These are phyloP conservation scores for Trichocomaceae sp. DNA, from an alignment of 2,329 filamentous ascomycete genomes.

Conservation along the genomic window DNA sequence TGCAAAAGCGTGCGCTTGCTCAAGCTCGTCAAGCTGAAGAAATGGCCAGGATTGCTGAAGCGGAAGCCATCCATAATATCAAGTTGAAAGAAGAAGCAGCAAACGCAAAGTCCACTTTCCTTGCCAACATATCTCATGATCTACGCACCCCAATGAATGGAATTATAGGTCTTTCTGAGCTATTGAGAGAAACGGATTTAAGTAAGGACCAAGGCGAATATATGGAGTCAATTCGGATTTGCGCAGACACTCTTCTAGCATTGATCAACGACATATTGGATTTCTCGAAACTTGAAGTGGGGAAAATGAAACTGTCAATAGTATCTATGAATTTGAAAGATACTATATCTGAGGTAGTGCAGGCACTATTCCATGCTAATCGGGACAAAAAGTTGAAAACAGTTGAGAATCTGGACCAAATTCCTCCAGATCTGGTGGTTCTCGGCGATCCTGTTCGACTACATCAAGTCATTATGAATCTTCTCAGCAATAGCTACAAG, in stretches of 20 bases:
- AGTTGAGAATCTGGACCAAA: too few relatives aligned
- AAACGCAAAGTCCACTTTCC: slow-evolving; percentile 52
- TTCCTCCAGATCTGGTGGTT: slow-evolving; percentile 57
- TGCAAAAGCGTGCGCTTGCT: slow-evolving; percentile 56
- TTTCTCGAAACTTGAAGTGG: slow-evolving; percentile 80
- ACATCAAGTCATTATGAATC: slow-evolving; percentile 70
- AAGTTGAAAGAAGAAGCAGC: slow-evolving; percentile 61
- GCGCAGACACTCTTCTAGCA: slow-evolving; percentile 65
- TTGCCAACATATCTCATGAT: slow-evolving; percentile 38
- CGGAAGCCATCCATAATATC: slow-evolving; percentile 58
- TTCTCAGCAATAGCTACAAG: slow-evolving; percentile 88
- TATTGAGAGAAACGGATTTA: slow-evolving; percentile 52
- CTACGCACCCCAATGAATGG: slow-evolving; percentile 93
- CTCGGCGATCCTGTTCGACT: slow-evolving; percentile 79
- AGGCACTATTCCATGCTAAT: too few relatives aligned
- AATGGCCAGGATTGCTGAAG: slow-evolving; percentile 59
- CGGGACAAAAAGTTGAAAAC: too few relatives aligned
- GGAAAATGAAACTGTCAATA: slow-evolving; percentile 82
- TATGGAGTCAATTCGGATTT: slow-evolving; percentile 59
- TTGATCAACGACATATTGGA: slow-evolving; percentile 89
- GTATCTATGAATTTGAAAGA: too few relatives aligned
- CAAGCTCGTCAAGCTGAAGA: slow-evolving; percentile 57
- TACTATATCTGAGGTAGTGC: too few relatives aligned
- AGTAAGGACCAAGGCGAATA: slow-evolving; percentile 55
- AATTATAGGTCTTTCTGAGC: slow-evolving; percentile 69